These are phyloP conservation scores for Styphnolobium japonicum DNA, from an alignment of 306 rosid genomes.

Conservation along the genomic window DNA sequence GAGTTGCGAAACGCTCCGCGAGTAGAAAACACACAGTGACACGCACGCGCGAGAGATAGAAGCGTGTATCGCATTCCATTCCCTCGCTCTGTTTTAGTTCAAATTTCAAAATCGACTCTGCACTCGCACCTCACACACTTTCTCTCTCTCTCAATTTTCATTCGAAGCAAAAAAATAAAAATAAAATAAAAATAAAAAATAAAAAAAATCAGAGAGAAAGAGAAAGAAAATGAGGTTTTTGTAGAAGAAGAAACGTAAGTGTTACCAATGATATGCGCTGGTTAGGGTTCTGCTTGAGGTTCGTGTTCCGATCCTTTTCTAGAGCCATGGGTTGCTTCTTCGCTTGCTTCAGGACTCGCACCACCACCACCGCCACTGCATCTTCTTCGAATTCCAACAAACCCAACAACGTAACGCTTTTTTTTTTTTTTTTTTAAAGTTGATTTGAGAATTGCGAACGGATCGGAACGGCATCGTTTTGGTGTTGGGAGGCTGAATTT, in stretches of 20 bases:
- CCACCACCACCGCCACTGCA: slow-evolving; percentile 35
- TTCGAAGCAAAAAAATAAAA: not conserved
- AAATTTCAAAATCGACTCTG: slow-evolving; percentile 29
- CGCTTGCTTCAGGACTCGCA: slow-evolving; percentile 59
- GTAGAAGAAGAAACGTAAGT: not conserved
- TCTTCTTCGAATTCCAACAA: slow-evolving; percentile 35
- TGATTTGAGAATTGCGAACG: not conserved
- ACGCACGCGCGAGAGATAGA: no score
- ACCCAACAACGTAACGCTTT: not conserved
- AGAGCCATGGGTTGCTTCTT: slow-evolving; percentile 87
- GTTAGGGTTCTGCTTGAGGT: slow-evolving; percentile 42
- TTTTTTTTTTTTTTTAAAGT: not conserved
- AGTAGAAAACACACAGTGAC: no score
- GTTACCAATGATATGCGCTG: slow-evolving; percentile 53
- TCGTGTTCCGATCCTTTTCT: slow-evolving; percentile 55
- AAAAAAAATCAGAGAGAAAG: not conserved
- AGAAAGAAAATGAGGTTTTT: not conserved
- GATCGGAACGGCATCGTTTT: not conserved
- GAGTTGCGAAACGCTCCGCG: no score
- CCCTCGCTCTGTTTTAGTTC: slow-evolving; percentile 23
- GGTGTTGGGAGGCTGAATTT: not conserved
- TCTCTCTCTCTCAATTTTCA: not conserved
- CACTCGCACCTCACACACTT: slow-evolving; percentile 13
- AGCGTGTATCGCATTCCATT: not conserved
- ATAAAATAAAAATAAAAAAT: not conserved